Evolutionary conservation across 1,284 basidiomycete genomes (phyloP).

Genomic region (Moniliophthora roreri): DNA sequence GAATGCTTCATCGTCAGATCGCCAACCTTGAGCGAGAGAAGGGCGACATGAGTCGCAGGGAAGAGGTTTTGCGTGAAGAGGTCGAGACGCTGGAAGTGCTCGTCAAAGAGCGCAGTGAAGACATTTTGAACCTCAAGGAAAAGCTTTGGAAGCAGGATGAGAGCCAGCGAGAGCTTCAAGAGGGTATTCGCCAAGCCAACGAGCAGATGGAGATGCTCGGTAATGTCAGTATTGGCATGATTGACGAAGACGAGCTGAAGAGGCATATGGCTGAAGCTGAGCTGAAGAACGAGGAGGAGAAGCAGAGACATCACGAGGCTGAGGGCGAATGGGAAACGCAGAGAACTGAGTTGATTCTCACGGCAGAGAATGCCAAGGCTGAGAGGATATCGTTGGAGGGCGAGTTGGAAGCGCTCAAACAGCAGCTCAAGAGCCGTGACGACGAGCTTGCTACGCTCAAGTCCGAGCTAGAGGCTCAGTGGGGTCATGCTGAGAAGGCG

Average conservation of each 20-base stretch:
- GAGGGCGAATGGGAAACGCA: slow-evolving; percentile 53
- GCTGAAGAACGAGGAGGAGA: slow-evolving; percentile 38
- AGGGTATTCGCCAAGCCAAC: slow-evolving; percentile 50
- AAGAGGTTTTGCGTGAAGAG: slow-evolving; percentile 42
- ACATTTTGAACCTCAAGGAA: slow-evolving; percentile 43
- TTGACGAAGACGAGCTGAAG: slow-evolving; percentile 44
- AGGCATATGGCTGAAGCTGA: slow-evolving; percentile 36
- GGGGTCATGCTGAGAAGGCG: slow-evolving; percentile 54
- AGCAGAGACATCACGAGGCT: slow-evolving; percentile 37
- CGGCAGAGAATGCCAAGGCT: slow-evolving; percentile 34
- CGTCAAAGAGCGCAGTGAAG: slow-evolving; percentile 40
- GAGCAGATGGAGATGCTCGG: slow-evolving; percentile 60
- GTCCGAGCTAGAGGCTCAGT: slow-evolving; percentile 60
- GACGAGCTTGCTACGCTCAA: slow-evolving; percentile 50
- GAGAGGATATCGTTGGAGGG: slow-evolving; percentile 41
- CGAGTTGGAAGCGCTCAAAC: slow-evolving; percentile 36
- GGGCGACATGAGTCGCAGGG: slow-evolving; percentile 42
- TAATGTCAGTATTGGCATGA: slow-evolving; percentile 37
- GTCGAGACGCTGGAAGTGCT: slow-evolving; percentile 37
- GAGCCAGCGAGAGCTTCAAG: slow-evolving; percentile 48
- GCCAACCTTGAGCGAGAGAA: slow-evolving; percentile 61
- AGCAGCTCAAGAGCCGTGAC: slow-evolving; percentile 40
- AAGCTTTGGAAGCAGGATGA: slow-evolving; percentile 51
- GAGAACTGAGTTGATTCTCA: slow-evolving; percentile 38
- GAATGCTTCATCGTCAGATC: slow-evolving; percentile 65